These are phyloP conservation scores for Ophiognomonia clavigignenti-juglandacearum DNA, from an alignment of 2,329 filamentous ascomycete genomes.

Conservation along the genomic window DNA sequence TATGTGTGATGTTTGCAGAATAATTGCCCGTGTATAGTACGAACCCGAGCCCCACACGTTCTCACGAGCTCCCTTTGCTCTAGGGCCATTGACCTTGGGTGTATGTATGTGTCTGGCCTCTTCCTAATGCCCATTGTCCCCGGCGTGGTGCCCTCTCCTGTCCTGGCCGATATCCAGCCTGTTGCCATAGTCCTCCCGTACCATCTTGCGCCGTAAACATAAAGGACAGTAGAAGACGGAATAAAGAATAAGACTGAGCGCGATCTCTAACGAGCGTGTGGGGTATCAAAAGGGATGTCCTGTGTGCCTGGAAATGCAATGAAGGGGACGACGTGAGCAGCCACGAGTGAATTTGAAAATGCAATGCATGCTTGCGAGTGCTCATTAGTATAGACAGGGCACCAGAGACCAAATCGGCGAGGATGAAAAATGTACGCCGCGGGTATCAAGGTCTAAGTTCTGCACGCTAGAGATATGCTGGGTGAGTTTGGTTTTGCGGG, in stretches of 20 bases:
- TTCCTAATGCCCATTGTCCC: no score
- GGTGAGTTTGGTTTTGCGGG: background rate
- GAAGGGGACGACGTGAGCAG: background rate
- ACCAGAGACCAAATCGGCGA: background rate
- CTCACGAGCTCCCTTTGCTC: no score
- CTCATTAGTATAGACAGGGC: slow-evolving; percentile 1
- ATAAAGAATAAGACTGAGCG: background rate
- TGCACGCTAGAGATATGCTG: background rate
- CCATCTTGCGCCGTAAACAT: background rate
- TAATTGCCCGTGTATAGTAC: no score
- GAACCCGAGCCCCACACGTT: no score
- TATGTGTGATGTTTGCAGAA: no score
- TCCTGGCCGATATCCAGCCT: no score
- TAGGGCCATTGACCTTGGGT: no score
- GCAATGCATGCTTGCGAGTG: slow-evolving; percentile 5
- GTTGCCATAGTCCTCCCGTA: no score
- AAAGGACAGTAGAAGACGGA: background rate
- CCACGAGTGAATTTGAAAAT: background rate
- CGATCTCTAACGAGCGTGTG: slow-evolving; percentile 15
- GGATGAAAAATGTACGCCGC: background rate
- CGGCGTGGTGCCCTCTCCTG: no score
- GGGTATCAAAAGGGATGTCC: slow-evolving; percentile 12
- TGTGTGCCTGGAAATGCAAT: background rate
- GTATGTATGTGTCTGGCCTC: no score
- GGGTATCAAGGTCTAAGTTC: background rate